Evolutionary conservation across 2,329 filamentous ascomycete genomes (phyloP), one percentile per base, ranked within the genome.

Genomic region (Tolypocladium ovalisporum): DNA sequence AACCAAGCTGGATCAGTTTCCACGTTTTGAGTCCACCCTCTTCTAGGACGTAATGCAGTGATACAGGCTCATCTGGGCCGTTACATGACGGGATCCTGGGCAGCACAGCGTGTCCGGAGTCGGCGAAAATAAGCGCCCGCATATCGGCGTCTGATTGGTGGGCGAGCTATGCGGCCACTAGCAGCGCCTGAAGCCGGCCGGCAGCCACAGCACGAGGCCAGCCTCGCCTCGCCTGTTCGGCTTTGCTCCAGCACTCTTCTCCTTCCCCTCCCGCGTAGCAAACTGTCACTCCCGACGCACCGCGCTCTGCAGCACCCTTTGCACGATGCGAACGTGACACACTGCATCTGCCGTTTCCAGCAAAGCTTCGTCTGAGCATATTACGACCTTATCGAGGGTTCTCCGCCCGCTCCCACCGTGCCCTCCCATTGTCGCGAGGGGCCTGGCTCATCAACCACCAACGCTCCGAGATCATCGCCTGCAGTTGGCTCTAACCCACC

Each of bases 401-500:
- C 44, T 49, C 27, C 8, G 17, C 15, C 27, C 44, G 13, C 44
- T 34, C 19, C 47, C 29, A 22, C 29, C 10, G 29, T 34, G 29
- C 29, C 44, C 29, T 52, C 19, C 29, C 29, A n/a, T 32, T 53
- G 29, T 37, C 47, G 47, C 42, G 44, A 47, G n/a, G 35, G 29
- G 22, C 27, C 34, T n/a, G 51, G 34, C 49, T 35, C 44, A 12
- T 51, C 47, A 52, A 40, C 39, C 32, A 7, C 44, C 47, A 15
- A 27, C 42, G 15, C 49, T 27, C 44, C 53, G 42, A 19, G 29
- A 49, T 57, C 24, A 15, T 32, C 44, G 54, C 56, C 55, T n/a
- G 32, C 57, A 29, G 57, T 42, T 37, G 44, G 39, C 40, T 39
- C 49, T 42, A 40, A 40, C 58, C 63, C 59, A 61, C 60, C 64